Conservation (phyloP, 352 stramenopile genomes). For the Pilasporangium apinafurcum region DNA sequence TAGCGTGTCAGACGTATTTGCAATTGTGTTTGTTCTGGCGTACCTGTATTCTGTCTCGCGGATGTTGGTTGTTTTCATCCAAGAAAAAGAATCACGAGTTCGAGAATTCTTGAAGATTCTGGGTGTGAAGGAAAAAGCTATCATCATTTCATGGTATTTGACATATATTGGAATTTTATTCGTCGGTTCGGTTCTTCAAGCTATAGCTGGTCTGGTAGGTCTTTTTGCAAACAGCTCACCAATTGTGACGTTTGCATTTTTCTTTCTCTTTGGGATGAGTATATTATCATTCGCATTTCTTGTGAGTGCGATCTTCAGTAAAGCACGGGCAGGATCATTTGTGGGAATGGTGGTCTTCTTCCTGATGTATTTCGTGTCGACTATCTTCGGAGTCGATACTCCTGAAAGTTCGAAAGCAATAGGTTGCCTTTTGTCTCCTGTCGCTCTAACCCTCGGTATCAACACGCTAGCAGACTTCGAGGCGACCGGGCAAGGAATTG, state of each 20-base stretch:
- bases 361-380: conserved; percentile 73
- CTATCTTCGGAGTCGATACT: conserved; percentile 62
- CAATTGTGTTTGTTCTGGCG: conserved; percentile 89
- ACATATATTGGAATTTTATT: conserved; percentile 69
- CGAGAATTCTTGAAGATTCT: conserved; percentile 92
- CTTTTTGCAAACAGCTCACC: conserved; percentile 46
- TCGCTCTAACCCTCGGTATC: conserved; percentile 70
- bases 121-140: conserved; percentile 57
- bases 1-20: conserved; percentile 69
- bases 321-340: conserved; percentile 47
- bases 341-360: conserved; percentile 74
- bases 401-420: conserved; percentile 11
- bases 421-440: conserved; percentile 52
- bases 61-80: conserved; percentile 86
- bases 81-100: conserved; percentile 89
- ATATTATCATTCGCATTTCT: conserved; percentile 73
- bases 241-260: conserved; percentile 49
- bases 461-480: conserved; percentile 60
- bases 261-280: conserved; percentile 74
- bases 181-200: conserved; percentile 38
- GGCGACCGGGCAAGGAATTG: conserved; percentile 33
- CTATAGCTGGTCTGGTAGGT: conserved; percentile 15
- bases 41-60: conserved; percentile 91
- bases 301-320: conserved; percentile 60
- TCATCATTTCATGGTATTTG: conserved; percentile 62